Percentiles rank a stretch among this genome's conserved stretches.
Evolutionary conservation across 805 yeast species (phyloP).

Genomic region (Blastobotrys chiropterorum): DNA sequence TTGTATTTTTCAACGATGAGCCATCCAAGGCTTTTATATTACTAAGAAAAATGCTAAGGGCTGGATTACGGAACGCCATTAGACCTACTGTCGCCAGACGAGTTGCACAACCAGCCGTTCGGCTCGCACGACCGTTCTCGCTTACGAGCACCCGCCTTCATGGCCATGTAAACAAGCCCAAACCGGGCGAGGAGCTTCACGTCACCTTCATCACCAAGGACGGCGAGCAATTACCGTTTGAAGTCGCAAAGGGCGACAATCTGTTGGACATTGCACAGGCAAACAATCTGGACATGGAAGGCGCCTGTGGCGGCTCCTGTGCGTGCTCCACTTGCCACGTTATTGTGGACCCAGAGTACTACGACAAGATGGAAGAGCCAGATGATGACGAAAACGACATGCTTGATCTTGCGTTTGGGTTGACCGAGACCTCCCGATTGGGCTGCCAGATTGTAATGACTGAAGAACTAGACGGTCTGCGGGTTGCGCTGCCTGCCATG

Average conservation of each 20-base stretch:
- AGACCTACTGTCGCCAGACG: background rate
- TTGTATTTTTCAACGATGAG: background rate
- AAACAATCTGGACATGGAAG: slow-evolving; percentile 86
- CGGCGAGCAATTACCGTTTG: slow-evolving; percentile 73
- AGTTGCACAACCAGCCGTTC: background rate
- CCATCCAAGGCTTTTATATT: background rate
- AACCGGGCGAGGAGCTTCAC: slow-evolving; percentile 86
- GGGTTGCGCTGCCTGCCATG: slow-evolving; percentile 97
- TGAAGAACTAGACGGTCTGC: slow-evolving; percentile 83
- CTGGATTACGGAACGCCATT: background rate
- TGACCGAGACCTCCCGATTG: slow-evolving; percentile 91
- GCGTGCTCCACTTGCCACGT: slow-evolving; percentile 98
- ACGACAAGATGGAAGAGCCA: slow-evolving; percentile 89
- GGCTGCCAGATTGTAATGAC: slow-evolving; percentile 92
- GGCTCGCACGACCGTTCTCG: background rate
- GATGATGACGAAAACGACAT: slow-evolving; percentile 97
- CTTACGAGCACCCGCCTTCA: slow-evolving; percentile 35
- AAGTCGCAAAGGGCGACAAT: slow-evolving; percentile 89
- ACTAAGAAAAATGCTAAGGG: background rate
- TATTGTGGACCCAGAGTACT: slow-evolving; percentile 90
- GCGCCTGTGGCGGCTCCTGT: slow-evolving; percentile 98
- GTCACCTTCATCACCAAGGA: slow-evolving; percentile 89
- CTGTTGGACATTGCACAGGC: slow-evolving; percentile 93
- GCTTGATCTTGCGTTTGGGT: slow-evolving; percentile 95
- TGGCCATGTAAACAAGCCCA: slow-evolving; percentile 86